phyloP scores from a whole-genome alignment of 139 green algal species.

The Picochlorum sp. region DNA sequence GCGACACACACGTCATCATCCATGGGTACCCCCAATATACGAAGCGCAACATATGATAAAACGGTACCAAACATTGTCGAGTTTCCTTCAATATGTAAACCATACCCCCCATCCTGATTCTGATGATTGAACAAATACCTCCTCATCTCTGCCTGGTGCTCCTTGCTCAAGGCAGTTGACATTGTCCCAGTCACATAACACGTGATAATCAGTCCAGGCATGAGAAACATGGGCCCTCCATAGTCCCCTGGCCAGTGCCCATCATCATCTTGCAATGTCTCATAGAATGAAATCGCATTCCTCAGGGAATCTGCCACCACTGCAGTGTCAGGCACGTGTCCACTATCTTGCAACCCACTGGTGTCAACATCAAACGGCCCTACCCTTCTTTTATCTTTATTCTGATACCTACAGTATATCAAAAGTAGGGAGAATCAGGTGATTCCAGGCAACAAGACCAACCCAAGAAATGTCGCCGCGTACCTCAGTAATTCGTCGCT shows the following conservation, averaged over 20 bases:
- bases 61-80: conserved; percentile 98
- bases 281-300: conserved; percentile 70
- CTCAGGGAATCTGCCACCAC: conserved; percentile 28
- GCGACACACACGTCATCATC: conserved; percentile 33
- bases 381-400: background rate
- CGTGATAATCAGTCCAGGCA: conserved; percentile 90
- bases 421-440: background rate
- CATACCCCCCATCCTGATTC: conserved; percentile 91
- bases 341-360: background rate
- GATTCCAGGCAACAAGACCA: background rate
- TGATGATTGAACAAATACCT: conserved; percentile 94
- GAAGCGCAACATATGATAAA: conserved; percentile 70
- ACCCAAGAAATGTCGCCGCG: background rate
- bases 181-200: conserved; percentile 67
- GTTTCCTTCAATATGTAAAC: conserved; percentile 94
- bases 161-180: conserved; percentile 58
- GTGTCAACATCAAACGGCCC: conserved; percentile 17
- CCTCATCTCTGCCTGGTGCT: conserved; percentile 60
- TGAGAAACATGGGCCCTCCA: conserved; percentile 97
- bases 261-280: conserved; percentile 71
- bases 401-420: conserved; percentile 25
- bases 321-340: background rate
- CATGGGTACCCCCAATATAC: conserved; percentile 55
- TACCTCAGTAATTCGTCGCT: conserved; percentile 75
- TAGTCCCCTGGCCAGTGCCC: conserved; percentile 97